A percentile compares a stretch with the other conserved stretches of the same genome.
phyloP scores from a whole-genome alignment of 2,329 filamentous ascomycete species.

The Cylindrodendrum hubeiense region DNA sequence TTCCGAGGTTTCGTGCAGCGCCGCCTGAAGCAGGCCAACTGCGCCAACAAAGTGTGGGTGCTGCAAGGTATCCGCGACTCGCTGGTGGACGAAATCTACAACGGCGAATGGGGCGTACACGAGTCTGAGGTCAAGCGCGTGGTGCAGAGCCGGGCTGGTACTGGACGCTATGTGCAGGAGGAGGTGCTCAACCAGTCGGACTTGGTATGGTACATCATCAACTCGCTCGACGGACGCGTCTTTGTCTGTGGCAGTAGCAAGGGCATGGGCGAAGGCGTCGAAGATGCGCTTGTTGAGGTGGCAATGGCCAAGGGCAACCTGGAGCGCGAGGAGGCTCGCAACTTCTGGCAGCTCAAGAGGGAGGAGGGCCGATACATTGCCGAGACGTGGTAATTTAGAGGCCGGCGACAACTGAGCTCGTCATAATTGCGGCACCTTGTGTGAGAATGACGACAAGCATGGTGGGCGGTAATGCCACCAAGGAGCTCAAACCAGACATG shows the following conservation, averaged over 20 bases:
- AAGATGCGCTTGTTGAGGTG: constrained; percentile 87
- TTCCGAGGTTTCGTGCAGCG: constrained; percentile 99
- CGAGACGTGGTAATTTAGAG: constrained; percentile 72
- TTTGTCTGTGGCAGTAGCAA: constrained; percentile 97
- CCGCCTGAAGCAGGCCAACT: constrained; percentile 92
- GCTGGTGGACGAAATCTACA: constrained; percentile 95
- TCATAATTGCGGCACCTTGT: background rate
- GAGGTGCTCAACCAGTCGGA: constrained; percentile 93
- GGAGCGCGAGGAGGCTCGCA: constrained; percentile 81
- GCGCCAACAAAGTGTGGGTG: constrained; percentile 98
- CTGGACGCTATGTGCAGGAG: constrained; percentile 94
- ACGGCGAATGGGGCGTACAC: constrained; percentile 94
- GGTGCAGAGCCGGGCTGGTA: constrained; percentile 79
- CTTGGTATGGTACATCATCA: constrained; percentile 98
- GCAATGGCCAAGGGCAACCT: constrained; percentile 94
- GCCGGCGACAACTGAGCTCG: background rate
- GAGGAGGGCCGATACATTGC: constrained; percentile 96
- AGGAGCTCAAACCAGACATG: background rate
- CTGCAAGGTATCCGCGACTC: constrained; percentile 95
- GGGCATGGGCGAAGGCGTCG: constrained; percentile 98
- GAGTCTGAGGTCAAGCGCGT: constrained; percentile 89
- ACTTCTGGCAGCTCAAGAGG: constrained; percentile 94
- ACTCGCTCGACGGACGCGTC: constrained; percentile 92
- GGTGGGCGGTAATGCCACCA: background rate
- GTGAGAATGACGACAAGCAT: background rate